Evolutionary conservation across 192 early-diverging fungal species (phyloP).

Genomic region (Backusella westeae): DNA sequence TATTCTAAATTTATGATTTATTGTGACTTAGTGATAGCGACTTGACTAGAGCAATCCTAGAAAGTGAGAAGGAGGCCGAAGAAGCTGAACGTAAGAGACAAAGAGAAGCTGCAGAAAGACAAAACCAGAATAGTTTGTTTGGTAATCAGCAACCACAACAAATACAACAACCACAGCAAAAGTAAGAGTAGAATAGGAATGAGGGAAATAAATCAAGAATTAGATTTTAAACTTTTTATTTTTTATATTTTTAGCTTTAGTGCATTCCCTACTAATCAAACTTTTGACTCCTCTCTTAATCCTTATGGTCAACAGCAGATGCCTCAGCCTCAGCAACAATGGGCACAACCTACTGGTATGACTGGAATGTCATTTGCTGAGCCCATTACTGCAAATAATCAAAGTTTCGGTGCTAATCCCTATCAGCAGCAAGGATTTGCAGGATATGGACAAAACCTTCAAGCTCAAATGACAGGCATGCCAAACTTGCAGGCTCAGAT

Average conservation of each 20-base stretch:
- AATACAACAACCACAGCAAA: not conserved
- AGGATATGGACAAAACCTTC: conserved; percentile 11
- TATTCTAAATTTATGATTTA: not conserved
- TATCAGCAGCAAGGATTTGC: conserved; percentile 29
- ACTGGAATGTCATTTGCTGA: conserved; percentile 16
- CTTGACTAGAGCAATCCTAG: conserved; percentile 22
- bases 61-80: conserved; percentile 29
- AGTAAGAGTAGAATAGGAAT: not conserved
- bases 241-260: not conserved
- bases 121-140: conserved; percentile 12
- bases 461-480: conserved; percentile 33
- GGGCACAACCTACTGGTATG: conserved; percentile 6
- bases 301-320: conserved; percentile 28
- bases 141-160: conserved; percentile 3
- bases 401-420: not conserved
- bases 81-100: conserved; percentile 24
- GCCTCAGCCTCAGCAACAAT: not conserved
- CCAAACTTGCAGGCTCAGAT: conserved; percentile 26
- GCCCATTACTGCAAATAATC: conserved; percentile 13
- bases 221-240: not conserved
- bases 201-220: not conserved
- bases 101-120: not conserved
- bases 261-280: conserved; percentile 15
- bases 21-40: conserved; percentile 14
- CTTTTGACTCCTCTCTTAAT: conserved; percentile 5